Evolutionary conservation across 2,329 filamentous ascomycete species (phyloP).

Genomic region (Scedosporium dehoogii): DNA sequence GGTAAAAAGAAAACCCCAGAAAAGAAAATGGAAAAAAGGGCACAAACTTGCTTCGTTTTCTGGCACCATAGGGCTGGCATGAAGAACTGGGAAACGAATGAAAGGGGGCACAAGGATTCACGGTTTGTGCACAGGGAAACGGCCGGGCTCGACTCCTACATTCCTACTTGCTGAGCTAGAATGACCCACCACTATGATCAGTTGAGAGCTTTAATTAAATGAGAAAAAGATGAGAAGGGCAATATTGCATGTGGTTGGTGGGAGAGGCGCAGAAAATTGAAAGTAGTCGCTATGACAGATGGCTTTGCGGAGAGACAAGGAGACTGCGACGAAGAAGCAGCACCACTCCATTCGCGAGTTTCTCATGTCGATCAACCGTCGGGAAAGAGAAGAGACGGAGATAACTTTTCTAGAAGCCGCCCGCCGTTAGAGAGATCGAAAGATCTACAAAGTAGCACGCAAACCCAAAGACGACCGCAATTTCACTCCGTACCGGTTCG

Average conservation of each 20-base stretch:
- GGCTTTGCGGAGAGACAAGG: no score
- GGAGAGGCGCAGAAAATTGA: background rate
- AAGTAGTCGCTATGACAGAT: no score
- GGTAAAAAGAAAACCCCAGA: background rate
- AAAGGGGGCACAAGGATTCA: background rate
- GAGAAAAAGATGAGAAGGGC: background rate
- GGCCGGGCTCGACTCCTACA: background rate
- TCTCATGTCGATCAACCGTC: background rate
- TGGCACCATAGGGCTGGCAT: background rate
- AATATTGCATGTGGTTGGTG: background rate
- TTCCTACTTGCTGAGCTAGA: background rate
- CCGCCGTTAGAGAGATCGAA: background rate
- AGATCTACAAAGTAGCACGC: background rate
- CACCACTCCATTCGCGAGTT: background rate
- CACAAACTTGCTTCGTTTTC: background rate
- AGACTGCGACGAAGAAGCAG: background rate
- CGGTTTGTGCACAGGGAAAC: background rate
- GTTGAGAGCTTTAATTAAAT: background rate
- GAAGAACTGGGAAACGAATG: background rate
- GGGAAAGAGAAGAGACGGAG: background rate
- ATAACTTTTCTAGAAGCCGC: background rate
- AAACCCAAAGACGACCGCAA: background rate
- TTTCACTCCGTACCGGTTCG: background rate
- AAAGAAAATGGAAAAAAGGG: background rate
- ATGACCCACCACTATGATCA: background rate